phyloP scores from a whole-genome alignment of 345 rosid species.

The Ceriops tagal region DNA sequence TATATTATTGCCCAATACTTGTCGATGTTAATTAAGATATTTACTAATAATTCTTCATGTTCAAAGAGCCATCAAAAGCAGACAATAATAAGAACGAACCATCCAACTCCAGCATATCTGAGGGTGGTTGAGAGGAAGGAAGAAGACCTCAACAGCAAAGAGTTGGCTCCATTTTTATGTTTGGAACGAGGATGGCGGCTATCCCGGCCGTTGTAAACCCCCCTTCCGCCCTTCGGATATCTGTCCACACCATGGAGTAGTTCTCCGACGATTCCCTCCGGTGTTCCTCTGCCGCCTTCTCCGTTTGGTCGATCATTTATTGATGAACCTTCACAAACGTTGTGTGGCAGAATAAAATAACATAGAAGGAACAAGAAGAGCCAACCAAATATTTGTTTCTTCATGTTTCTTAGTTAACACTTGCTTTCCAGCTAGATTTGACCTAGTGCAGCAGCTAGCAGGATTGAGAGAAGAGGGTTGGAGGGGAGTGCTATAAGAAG shows the following conservation, averaged over 20 bases:
- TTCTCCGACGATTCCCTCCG: not conserved
- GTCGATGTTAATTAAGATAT: too few relatives aligned
- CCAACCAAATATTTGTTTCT: not conserved
- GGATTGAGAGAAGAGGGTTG: too few relatives aligned
- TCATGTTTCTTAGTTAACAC: not conserved
- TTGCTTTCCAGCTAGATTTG: conserved; percentile 1
- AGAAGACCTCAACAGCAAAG: conserved; percentile 7
- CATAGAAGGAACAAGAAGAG: not conserved
- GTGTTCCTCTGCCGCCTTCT: not conserved
- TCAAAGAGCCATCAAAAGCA: not conserved
- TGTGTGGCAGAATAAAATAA: not conserved
- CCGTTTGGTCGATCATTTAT: not conserved
- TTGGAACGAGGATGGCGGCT: conserved; percentile 17
- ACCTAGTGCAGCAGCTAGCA: not conserved
- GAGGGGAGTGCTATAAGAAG: not conserved
- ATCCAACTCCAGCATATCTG: conserved; percentile 1
- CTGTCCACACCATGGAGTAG: not conserved
- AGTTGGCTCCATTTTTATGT: not conserved
- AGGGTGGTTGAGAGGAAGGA: not conserved
- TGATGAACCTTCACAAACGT: not conserved
- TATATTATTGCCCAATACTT: too few relatives aligned
- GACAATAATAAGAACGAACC: not conserved
- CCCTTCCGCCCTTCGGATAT: conserved; percentile 14
- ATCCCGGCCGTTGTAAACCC: conserved; percentile 29
- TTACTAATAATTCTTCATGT: too few relatives aligned